Conservation (phyloP, 345 rosid genomes). For the Hibiscus syriacus region DNA sequence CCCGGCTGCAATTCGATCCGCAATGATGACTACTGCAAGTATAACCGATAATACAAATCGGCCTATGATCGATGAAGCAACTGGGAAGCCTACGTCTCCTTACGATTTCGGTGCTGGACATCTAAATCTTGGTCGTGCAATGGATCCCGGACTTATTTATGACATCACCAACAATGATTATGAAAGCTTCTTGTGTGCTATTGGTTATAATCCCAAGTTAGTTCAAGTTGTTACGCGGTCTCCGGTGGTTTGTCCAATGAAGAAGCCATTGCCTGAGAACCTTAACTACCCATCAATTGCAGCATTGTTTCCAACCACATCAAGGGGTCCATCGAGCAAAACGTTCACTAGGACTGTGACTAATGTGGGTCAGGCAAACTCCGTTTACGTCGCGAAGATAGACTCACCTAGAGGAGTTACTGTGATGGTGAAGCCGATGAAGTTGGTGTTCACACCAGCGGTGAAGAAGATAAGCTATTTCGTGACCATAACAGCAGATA, state of each 20-base stretch:
- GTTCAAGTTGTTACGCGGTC: conserved; percentile 66
- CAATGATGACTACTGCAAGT: conserved; percentile 77
- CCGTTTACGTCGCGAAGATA: conserved; percentile 34
- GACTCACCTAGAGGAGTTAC: conserved; percentile 56
- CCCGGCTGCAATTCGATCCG: conserved; percentile 66
- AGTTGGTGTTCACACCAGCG: conserved; percentile 36
- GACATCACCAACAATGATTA: conserved; percentile 58
- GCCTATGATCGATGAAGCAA: conserved; percentile 62
- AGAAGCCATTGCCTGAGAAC: conserved; percentile 53
- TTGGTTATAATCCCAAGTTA: conserved; percentile 51
- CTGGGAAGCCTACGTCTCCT: conserved; percentile 49
- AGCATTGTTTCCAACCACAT: conserved; percentile 46
- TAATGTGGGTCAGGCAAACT: conserved; percentile 48
- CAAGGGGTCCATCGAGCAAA: conserved; percentile 30
- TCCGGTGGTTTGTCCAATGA: conserved; percentile 45
- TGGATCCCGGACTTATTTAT: conserved; percentile 81
- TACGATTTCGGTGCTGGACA: conserved; percentile 70
- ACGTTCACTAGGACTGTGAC: conserved; percentile 55
- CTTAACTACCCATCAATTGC: conserved; percentile 76
- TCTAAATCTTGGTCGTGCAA: conserved; percentile 56
- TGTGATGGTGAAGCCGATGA: conserved; percentile 47
- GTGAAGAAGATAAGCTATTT: conserved; percentile 53
- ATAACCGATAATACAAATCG: conserved; percentile 35
- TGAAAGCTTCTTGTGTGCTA: conserved; percentile 52
- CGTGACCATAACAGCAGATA: conserved; percentile 48